Evolutionary conservation across 2,329 filamentous ascomycete species (phyloP).

Genomic region (Penicillium occitanis): DNA sequence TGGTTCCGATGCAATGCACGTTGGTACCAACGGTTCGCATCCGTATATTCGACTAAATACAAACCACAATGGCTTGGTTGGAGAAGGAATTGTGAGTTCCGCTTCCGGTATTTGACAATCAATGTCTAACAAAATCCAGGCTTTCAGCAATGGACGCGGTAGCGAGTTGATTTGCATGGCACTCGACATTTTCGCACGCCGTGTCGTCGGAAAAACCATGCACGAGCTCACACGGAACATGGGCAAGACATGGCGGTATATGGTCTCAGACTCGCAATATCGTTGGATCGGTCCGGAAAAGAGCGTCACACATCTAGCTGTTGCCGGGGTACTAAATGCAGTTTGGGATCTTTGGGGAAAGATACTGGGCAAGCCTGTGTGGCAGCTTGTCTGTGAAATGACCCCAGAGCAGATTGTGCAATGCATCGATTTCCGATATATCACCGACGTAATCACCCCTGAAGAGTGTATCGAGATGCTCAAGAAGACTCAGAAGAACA

Average conservation of each 20-base stretch:
- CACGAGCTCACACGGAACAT: conserved; percentile 74
- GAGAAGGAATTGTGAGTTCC: conserved; percentile 3
- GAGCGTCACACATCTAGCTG: conserved; percentile 86
- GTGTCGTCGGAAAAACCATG: conserved; percentile 72
- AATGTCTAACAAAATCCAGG: conserved; percentile 27
- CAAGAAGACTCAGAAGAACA: conserved; percentile 63
- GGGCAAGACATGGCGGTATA: conserved; percentile 87
- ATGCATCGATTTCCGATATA: conserved; percentile 92
- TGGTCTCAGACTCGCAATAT: conserved; percentile 86
- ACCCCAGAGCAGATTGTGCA: conserved; percentile 79
- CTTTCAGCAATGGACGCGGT: conserved; percentile 61
- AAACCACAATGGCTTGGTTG: conserved; percentile 11
- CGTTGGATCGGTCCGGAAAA: conserved; percentile 95
- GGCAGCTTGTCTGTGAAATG: conserved; percentile 88
- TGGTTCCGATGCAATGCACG: conserved; percentile 54
- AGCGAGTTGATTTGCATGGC: conserved; percentile 89
- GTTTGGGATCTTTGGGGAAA: conserved; percentile 97
- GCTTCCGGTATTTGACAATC: neutral
- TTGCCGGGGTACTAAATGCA: conserved; percentile 85
- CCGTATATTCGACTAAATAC: conserved; percentile 22
- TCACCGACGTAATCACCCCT: conserved; percentile 86
- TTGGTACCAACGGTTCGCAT: conserved; percentile 16
- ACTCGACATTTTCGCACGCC: conserved; percentile 73
- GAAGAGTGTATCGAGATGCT: conserved; percentile 76
- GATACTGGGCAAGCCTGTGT: conserved; percentile 78